phyloP scores from a whole-genome alignment of 805 yeast species.

The Ogataea dorogensis region DNA sequence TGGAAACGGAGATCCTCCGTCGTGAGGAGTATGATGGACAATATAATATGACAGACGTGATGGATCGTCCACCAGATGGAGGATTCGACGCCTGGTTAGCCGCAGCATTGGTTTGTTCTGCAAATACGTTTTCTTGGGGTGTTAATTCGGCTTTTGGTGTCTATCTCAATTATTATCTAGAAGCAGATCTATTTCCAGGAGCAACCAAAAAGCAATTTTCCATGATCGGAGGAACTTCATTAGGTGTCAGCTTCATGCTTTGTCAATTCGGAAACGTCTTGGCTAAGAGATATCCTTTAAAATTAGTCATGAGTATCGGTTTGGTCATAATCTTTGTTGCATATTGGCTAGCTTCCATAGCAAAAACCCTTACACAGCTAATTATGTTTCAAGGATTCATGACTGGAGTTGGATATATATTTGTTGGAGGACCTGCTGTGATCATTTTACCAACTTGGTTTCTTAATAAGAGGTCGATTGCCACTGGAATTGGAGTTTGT shows the following conservation, averaged over 20 bases:
- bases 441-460: conserved; percentile 52
- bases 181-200: conserved; percentile 42
- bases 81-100: conserved; percentile 51
- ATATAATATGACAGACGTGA: conserved; percentile 29
- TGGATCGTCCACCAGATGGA: conserved; percentile 42
- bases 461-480: conserved; percentile 41
- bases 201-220: conserved; percentile 54
- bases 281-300: conserved; percentile 50
- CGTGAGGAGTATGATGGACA: conserved; percentile 31
- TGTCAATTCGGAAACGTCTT: conserved; percentile 55
- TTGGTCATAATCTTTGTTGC: conserved; percentile 39
- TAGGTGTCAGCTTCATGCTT: conserved; percentile 55
- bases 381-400: conserved; percentile 50
- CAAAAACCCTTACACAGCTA: conserved; percentile 42
- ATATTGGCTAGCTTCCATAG: conserved; percentile 44
- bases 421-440: conserved; percentile 35
- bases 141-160: conserved; percentile 55
- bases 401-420: conserved; percentile 43
- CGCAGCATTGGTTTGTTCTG: conserved; percentile 34
- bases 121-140: conserved; percentile 51
- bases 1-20: conserved; percentile 10
- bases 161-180: conserved; percentile 47
- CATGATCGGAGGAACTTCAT: conserved; percentile 51
- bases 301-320: conserved; percentile 43
- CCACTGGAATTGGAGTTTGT: conserved; percentile 47